These are phyloP conservation scores for Trichopus zeylanicus DNA, from an alignment of 116 monocot species.

Conservation along the genomic window DNA sequence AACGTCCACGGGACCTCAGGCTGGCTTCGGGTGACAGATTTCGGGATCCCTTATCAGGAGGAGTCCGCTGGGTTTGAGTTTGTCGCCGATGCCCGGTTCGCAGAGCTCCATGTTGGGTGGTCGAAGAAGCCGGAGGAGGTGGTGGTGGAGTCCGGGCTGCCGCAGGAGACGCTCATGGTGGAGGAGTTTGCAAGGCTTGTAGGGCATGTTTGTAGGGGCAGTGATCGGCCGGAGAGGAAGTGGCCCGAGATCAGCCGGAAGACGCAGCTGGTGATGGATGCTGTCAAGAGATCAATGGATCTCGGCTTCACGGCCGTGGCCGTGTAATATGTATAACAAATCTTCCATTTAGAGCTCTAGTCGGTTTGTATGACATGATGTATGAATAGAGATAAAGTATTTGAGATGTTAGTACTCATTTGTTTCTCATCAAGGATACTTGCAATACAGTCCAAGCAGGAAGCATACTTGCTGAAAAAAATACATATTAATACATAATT, in stretches of 20 bases:
- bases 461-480: no score
- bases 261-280: constrained; percentile 33
- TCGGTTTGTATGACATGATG: no score
- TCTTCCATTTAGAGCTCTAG: no score
- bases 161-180: constrained; percentile 32
- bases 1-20: constrained; percentile 15
- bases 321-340: no score
- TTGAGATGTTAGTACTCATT: no score
- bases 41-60: constrained; percentile 20
- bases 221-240: constrained; percentile 7
- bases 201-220: background rate
- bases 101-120: constrained; percentile 22
- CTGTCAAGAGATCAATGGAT: constrained; percentile 33
- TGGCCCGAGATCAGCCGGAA: constrained; percentile 24
- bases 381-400: no score
- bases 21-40: constrained; percentile 15
- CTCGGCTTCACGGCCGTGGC: constrained; percentile 13
- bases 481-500: no score
- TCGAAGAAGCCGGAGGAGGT: constrained; percentile 5
- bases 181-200: constrained; percentile 22
- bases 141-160: constrained; percentile 6
- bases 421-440: no score
- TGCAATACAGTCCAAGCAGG: no score
- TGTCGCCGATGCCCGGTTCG: constrained; percentile 3
- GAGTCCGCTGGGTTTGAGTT: constrained; percentile 13